These are phyloP conservation scores for Boletus tylopilopsis DNA, from an alignment of 768 basidiomycete species.

Conservation along the genomic window DNA sequence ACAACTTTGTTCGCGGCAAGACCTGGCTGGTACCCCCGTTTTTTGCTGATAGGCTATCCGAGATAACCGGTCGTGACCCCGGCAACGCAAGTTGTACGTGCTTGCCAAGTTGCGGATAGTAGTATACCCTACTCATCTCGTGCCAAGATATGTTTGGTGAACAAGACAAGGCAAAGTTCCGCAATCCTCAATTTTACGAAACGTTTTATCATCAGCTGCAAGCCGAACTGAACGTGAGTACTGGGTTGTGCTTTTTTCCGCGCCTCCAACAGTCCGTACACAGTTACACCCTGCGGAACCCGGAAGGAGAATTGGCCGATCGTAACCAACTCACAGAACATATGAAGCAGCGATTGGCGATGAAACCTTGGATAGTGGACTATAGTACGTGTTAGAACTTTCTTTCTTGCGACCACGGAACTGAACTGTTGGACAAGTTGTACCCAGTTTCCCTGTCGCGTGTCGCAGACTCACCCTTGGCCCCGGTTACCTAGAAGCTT, in stretches of 20 bases:
- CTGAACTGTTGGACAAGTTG: conserved; percentile 23
- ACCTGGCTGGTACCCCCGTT: conserved; percentile 55
- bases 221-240: conserved; percentile 38
- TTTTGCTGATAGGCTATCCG: conserved; percentile 36
- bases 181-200: conserved; percentile 45
- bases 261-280: conserved; percentile 26
- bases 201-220: conserved; percentile 48
- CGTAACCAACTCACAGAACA: conserved; percentile 36
- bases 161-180: conserved; percentile 47
- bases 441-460: conserved; percentile 54
- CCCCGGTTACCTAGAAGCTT: conserved; percentile 62
- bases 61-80: conserved; percentile 36
- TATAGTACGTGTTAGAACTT: conserved; percentile 20
- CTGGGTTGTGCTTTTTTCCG: too few species aligned
- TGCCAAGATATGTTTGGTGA: conserved; percentile 39
- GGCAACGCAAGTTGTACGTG: conserved; percentile 41
- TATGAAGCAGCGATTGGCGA: conserved; percentile 49
- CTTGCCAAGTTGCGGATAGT: not conserved
- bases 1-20: conserved; percentile 56
- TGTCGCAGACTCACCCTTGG: conserved; percentile 68
- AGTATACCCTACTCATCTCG: not conserved
- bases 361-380: conserved; percentile 60
- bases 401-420: not conserved
- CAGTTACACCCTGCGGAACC: conserved; percentile 40
- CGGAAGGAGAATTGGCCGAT: conserved; percentile 29